A percentile compares a stretch with the other conserved stretches of the same genome.
Conservation (phyloP, 192 early-diverging fungal genomes). For the Linnemannia zychae region DNA sequence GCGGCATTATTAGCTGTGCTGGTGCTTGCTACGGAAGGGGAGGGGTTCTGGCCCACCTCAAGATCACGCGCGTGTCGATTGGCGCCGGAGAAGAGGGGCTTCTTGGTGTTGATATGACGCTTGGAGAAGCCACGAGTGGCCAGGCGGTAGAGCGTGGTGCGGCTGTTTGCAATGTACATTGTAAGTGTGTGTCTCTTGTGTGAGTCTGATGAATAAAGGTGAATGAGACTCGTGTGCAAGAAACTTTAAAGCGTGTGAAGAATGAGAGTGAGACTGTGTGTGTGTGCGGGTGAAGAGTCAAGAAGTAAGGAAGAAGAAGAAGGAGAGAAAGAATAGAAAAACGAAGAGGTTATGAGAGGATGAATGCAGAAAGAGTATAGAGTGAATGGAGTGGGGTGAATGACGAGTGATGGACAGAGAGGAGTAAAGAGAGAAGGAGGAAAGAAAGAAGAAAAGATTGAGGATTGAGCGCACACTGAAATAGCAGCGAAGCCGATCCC, state of each 20-base stretch:
- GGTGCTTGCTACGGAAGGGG: neutral
- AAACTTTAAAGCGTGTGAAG: conserved; percentile 7
- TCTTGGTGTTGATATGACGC: conserved; percentile 25
- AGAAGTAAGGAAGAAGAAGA: neutral
- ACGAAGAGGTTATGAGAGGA: neutral
- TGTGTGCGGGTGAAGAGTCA: too few relatives aligned
- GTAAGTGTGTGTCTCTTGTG: neutral
- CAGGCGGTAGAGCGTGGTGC: conserved; percentile 7
- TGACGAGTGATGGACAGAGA: neutral
- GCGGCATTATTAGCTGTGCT: neutral
- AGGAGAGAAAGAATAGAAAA: neutral
- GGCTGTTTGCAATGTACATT: neutral
- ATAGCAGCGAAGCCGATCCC: too few relatives aligned
- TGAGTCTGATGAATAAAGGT: neutral
- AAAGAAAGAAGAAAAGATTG: neutral
- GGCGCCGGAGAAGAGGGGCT: conserved; percentile 20
- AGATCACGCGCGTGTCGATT: conserved; percentile 16
- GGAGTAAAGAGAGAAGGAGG: neutral
- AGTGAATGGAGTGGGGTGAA: neutral
- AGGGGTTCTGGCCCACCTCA: conserved; percentile 10
- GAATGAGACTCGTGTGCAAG: neutral
- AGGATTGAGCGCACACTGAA: neutral
- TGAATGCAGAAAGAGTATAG: neutral
- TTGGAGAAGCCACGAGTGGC: conserved; percentile 12
- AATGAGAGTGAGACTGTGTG: neutral